Conservation (phyloP, 2,329 filamentous ascomycete genomes). For the Paecilomyces sp. region DNA sequence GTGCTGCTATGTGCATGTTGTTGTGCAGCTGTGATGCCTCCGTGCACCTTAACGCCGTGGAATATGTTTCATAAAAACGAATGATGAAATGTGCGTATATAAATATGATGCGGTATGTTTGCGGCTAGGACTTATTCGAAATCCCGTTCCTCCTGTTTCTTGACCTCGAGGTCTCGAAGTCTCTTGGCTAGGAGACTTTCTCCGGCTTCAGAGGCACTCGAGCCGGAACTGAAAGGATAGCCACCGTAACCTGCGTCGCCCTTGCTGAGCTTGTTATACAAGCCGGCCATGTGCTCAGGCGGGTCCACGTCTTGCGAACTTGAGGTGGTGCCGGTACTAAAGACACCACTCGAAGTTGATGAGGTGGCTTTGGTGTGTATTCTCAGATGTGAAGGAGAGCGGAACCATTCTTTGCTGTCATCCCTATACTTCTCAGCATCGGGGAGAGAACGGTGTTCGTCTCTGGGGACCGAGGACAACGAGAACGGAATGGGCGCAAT, state of each 20-base stretch:
- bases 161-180: conserved; percentile 55
- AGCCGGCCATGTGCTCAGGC: conserved; percentile 22
- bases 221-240: conserved; percentile 40
- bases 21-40: neutral
- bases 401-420: neutral
- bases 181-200: conserved; percentile 66
- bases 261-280: conserved; percentile 62
- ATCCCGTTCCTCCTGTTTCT: conserved; percentile 15
- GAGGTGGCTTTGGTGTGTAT: conserved; percentile 6
- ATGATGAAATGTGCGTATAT: neutral
- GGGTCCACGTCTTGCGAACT: conserved; percentile 22
- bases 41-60: neutral
- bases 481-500: neutral
- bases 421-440: neutral
- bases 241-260: conserved; percentile 59
- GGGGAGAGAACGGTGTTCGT: neutral
- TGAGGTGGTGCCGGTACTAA: conserved; percentile 9
- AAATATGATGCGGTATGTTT: neutral
- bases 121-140: neutral
- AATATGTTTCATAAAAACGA: neutral
- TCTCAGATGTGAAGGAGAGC: neutral
- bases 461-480: neutral
- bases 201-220: conserved; percentile 39
- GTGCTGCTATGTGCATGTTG: neutral
- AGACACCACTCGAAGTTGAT: conserved; percentile 15